A percentile compares a stretch with the other conserved stretches of the same genome.
Conservation (phyloP, 495 filamentous ascomycete genomes). For the Trichoderma orchidacearum region DNA sequence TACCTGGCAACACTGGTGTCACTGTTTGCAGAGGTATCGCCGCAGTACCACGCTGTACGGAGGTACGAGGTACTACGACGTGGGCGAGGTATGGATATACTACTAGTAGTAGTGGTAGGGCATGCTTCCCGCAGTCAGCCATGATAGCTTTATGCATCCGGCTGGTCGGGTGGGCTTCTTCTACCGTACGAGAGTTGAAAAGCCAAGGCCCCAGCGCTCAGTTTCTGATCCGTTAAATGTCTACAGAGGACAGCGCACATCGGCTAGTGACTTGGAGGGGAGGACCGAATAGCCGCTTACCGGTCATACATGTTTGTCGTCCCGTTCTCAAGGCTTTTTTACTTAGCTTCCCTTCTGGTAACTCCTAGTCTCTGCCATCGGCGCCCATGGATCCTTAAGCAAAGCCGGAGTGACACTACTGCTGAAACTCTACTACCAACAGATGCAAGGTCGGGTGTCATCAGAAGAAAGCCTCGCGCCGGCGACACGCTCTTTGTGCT, state of each 20-base stretch:
- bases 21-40: background rate
- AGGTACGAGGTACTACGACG: background rate
- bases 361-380: background rate
- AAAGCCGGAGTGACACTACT: background rate
- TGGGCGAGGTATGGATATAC: no score
- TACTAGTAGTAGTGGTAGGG: no score
- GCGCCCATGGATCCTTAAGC: background rate
- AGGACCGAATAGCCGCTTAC: no score
- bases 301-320: no score
- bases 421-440: no score
- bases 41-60: background rate
- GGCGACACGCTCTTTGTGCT: no score
- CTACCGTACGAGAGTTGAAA: no score
- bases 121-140: background rate
- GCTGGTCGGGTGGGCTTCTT: background rate
- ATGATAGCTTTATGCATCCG: background rate
- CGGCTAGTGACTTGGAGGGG: no score
- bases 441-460: background rate
- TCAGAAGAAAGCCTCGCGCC: background rate
- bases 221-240: no score
- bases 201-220: no score
- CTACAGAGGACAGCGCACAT: background rate
- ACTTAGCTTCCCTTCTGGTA: no score
- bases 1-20: background rate
- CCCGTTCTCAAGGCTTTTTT: no score